Evolutionary conservation across 1,284 basidiomycete genomes (phyloP).

Genomic region (Ganoderma lingzhi): DNA sequence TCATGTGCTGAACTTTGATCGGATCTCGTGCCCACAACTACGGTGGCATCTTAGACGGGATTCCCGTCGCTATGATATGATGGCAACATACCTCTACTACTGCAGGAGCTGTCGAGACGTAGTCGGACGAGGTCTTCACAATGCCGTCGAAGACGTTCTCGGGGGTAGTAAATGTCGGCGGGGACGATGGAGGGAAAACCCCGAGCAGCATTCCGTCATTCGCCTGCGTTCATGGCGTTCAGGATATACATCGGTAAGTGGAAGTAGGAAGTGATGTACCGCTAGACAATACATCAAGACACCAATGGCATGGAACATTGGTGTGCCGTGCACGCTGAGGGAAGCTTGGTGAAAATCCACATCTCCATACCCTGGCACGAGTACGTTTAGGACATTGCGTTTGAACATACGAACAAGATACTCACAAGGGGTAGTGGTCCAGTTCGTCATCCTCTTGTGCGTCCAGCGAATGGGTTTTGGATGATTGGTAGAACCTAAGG

Average conservation of each 20-base stretch:
- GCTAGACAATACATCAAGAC: conserved; percentile 29
- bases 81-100: conserved; percentile 37
- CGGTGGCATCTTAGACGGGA: not conserved
- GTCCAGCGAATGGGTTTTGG: conserved; percentile 36
- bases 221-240: conserved; percentile 16
- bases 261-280: conserved; percentile 21
- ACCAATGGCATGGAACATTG: conserved; percentile 39
- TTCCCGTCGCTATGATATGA: not conserved
- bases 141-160: conserved; percentile 34
- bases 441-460: conserved; percentile 22
- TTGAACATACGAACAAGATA: not conserved
- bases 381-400: not conserved
- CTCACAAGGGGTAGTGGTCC: conserved; percentile 28
- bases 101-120: conserved; percentile 37
- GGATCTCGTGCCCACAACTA: conserved; percentile 35
- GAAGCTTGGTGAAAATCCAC: conserved; percentile 25
- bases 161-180: conserved; percentile 36
- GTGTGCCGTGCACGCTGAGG: conserved; percentile 32
- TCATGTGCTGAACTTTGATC: conserved; percentile 28
- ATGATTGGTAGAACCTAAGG: conserved; percentile 33
- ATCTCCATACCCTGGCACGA: conserved; percentile 24
- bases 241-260: not conserved
- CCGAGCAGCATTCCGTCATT: conserved; percentile 31
- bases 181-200: conserved; percentile 30
- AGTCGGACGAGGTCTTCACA: conserved; percentile 29